These are phyloP conservation scores for Gossypium mustelinum DNA, from an alignment of 345 rosid genomes.

Conservation along the genomic window DNA sequence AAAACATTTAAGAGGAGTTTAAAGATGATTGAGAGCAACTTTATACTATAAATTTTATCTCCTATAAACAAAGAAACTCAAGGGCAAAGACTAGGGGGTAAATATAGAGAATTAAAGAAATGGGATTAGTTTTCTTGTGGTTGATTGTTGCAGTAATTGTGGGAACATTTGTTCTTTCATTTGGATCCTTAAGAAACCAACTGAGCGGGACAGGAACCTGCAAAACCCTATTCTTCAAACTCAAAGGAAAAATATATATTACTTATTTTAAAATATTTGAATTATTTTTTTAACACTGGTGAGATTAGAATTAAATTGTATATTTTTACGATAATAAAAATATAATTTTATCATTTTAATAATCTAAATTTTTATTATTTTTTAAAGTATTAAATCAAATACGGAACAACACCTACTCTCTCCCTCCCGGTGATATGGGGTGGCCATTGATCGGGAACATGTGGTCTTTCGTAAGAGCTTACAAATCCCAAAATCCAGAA, in stretches of 20 bases:
- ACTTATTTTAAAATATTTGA: too few species aligned
- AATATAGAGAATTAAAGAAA: neutral
- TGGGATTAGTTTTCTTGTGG: neutral
- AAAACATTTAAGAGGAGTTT: neutral
- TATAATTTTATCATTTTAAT: too few species aligned
- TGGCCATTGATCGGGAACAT: constrained; percentile 47
- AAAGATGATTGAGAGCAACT: neutral
- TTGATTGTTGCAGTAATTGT: neutral
- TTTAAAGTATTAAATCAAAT: too few species aligned
- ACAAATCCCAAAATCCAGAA: constrained; percentile 41
- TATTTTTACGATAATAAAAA: too few species aligned
- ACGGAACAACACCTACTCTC: neutral
- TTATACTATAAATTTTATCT: neutral
- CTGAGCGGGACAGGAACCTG: too few species aligned
- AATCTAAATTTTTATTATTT: too few species aligned
- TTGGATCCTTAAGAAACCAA: neutral
- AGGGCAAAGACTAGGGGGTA: too few species aligned
- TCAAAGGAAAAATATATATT: too few species aligned
- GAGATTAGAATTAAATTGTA: too few species aligned
- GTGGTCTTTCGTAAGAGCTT: constrained; percentile 40
- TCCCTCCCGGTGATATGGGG: constrained; percentile 50
- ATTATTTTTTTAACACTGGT: too few species aligned
- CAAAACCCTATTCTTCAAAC: too few species aligned
- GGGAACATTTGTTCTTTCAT: neutral
- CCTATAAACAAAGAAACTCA: neutral